Evolutionary conservation across 2,329 filamentous ascomycete species (phyloP), one percentile per base, ranked within the genome.

Genomic region (Aspergillus sergii): DNA sequence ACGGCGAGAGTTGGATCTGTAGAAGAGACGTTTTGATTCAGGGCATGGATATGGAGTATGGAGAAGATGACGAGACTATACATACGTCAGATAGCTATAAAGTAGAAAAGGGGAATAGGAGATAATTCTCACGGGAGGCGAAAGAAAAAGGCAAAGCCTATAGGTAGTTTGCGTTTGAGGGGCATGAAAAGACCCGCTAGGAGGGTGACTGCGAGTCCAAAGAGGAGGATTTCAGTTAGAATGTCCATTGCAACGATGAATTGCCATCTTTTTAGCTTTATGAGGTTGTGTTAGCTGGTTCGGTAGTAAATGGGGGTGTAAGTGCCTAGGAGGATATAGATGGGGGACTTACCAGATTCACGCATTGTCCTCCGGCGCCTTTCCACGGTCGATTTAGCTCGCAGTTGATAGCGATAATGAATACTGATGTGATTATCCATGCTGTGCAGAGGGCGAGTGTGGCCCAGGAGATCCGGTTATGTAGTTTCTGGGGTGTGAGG

Each of bases 361-460:
- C 43, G 56, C 74, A 76, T 62, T 73, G 69, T 14, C 64, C 70
- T 14, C 67, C 68, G 5, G 66, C 57, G 26, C 58, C 61, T 28
- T 64, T 64, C 80, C 80, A 81, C 12, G 80, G 78, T 14, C 66
- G 67, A 23, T 71, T 68, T 2, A 78, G 58, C 56, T 81, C 73
- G 62, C 82, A 84, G 19, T 80, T 76, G 2, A 84, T 60, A 7
- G 75, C 64, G 23, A 82, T 68, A 3, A 81, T 71, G 28, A 83
- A 69, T 16, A 82, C 61, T 1, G 80, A 80, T 11, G 77, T 68
- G 16, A 82, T 65, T 11, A 77, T 65, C 69, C 81, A 80, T 21
- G 75, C 64, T 2, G 76, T 77, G 16, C 78, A 78, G 0, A 73
- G 64, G 4, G 60, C 73, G 2, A 83, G 68, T 11, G 78, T 76